Evolutionary conservation across 2,329 filamentous ascomycete species (phyloP).

Genomic region (Sporothrix protearum): DNA sequence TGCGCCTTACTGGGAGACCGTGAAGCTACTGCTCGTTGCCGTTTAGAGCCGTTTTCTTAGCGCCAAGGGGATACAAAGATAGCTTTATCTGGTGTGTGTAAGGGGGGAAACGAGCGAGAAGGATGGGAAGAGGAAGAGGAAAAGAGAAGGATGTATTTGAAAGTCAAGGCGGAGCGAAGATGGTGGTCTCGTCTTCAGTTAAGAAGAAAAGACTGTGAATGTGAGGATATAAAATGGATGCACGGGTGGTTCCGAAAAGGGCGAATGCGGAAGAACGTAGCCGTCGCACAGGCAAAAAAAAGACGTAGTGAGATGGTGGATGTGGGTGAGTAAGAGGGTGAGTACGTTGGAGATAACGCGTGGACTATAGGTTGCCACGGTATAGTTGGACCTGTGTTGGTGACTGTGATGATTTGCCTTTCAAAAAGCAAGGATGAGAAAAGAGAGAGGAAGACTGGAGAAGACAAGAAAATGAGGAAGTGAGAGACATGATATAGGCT

Average conservation of each 20-base stretch:
- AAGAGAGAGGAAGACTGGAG: not conserved
- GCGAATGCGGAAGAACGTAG: constrained; percentile 3
- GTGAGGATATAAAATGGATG: not conserved
- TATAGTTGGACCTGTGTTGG: not conserved
- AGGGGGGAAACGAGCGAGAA: not conserved
- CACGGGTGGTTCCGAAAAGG: not conserved
- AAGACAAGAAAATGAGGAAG: not conserved
- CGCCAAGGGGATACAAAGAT: not conserved
- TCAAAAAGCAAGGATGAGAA: not conserved
- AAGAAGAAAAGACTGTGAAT: not conserved
- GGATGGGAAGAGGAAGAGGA: not conserved
- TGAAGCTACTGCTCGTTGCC: not conserved
- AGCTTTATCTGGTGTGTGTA: not conserved
- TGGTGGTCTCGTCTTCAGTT: not conserved
- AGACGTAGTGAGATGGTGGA: not conserved
- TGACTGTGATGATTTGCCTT: not conserved
- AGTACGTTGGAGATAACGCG: not conserved
- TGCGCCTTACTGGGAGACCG: not conserved
- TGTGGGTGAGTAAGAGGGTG: not conserved
- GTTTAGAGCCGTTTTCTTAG: constrained; percentile 4
- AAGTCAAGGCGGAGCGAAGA: not conserved
- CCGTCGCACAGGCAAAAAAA: constrained; percentile 1
- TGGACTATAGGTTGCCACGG: not conserved
- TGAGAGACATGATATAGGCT: constrained; percentile 3
- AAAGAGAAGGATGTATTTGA: not conserved